Conservation (phyloP, 495 filamentous ascomycete genomes). For the Glutinoglossum americanum region DNA sequence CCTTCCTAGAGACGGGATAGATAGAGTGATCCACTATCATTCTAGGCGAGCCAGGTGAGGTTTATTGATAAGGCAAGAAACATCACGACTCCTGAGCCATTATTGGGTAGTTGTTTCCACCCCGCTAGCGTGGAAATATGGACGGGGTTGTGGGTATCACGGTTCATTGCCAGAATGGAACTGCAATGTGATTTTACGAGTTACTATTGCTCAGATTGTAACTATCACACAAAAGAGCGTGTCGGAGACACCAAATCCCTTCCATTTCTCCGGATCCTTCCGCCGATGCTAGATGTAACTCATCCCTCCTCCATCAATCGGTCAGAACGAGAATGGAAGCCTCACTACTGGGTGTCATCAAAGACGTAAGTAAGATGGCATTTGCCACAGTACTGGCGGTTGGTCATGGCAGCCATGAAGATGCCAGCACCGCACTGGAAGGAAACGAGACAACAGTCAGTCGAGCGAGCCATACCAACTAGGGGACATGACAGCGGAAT, state of each 20-base stretch:
- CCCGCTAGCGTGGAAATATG: no score
- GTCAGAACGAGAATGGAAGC: not conserved
- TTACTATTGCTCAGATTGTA: not conserved
- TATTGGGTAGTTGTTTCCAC: no score
- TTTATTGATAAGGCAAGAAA: no score
- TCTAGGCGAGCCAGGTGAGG: no score
- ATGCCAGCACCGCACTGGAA: conserved; percentile 88
- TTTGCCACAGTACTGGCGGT: conserved; percentile 97
- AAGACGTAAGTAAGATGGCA: conserved; percentile 99
- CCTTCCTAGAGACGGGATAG: not conserved
- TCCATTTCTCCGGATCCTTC: conserved; percentile 9
- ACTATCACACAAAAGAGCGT: not conserved
- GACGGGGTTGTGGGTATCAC: no score
- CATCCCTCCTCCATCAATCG: not conserved
- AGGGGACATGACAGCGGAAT: conserved; percentile 81
- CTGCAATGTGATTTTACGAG: no score
- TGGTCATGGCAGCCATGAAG: conserved; percentile 99
- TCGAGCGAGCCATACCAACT: conserved; percentile 41
- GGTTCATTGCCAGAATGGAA: no score
- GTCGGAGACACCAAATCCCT: conserved; percentile 5
- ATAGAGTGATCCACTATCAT: no score
- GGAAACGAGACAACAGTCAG: conserved; percentile 11
- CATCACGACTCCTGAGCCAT: no score
- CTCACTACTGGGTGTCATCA: conserved; percentile 50
- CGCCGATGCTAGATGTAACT: not conserved